Percentiles rank a stretch among this genome's conserved stretches.
Evolutionary conservation across 176 grass and related monocot genomes (phyloP).

Genomic region (Secale cereale): DNA sequence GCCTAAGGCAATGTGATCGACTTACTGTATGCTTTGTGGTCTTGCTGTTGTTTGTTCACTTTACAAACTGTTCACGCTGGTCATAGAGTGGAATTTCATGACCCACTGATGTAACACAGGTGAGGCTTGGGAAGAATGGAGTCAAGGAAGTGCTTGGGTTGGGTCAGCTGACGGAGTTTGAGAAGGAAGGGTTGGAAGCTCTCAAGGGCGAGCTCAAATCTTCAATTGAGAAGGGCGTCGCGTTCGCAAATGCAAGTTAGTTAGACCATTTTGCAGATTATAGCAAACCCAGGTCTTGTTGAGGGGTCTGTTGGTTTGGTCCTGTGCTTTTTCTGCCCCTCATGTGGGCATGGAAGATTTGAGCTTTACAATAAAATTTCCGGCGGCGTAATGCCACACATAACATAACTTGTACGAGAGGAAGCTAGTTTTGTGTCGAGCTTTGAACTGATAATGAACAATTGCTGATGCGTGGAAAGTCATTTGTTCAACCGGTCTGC

Average conservation of each 20-base stretch:
- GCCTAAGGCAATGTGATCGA: neutral
- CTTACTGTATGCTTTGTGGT: neutral
- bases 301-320: constrained; percentile 19
- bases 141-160: constrained; percentile 36
- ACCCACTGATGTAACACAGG: constrained; percentile 39
- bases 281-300: constrained; percentile 36
- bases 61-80: neutral
- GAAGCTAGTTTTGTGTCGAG: neutral
- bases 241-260: constrained; percentile 37
- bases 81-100: neutral
- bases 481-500: neutral
- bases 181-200: constrained; percentile 60
- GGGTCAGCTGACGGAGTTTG: constrained; percentile 24
- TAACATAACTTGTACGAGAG: constrained; percentile 13
- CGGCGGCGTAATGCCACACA: constrained; percentile 19
- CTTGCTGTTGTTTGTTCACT: neutral
- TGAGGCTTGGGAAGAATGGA: constrained; percentile 77
- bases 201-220: constrained; percentile 68
- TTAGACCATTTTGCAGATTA: constrained; percentile 25
- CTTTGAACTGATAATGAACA: constrained; percentile 23
- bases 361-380: constrained; percentile 29
- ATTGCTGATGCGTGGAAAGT: neutral
- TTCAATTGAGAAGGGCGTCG: constrained; percentile 70
- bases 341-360: constrained; percentile 13
- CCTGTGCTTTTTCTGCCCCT: constrained; percentile 24